Evolutionary conservation across 768 basidiomycete species (phyloP), one percentile per base, ranked within the genome.

Genomic region (Rhizopogon vulgaris): DNA sequence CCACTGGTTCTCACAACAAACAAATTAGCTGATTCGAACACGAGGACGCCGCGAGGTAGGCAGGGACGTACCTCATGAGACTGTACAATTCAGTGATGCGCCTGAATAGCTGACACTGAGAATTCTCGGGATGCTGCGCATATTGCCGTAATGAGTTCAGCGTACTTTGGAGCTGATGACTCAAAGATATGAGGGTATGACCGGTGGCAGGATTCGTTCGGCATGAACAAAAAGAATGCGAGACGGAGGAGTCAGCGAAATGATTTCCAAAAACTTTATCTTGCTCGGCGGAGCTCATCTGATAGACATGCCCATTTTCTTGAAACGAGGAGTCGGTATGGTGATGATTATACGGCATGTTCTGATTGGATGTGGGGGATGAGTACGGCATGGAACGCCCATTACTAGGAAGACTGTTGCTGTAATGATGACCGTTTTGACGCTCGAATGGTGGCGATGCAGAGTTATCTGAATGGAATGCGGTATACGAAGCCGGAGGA

Each of bases 141-240:
- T 79, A 84, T 61, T 84, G 83, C 48, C 84, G 74, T 37, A 87
- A 69, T 9, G 83, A 71, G 38, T 65, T 71, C 9, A 84, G 60
- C 0, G 84, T 78, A 48, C 60, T 75, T 59, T 84, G 79, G 12
- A 88, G 74, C 56, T 85, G 80, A 52, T 84, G 83, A 9, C 77
- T 76, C 24, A 89, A 75, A 17, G 77, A 69, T 48, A 85, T 77
- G 56, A 85, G 78, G 9, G 81, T 73, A 51, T 84, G 74, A 38
- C 72, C 78, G 15, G 78, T 74, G 1, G 75, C 79, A 40, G 85
- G 80, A 61, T 74, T 82, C 46, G 77, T 79, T 27, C 85, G 79
- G 68, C 85, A 88, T 18, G 79, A 60, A 61, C 87, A 88, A 52
- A 75, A 75, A 3, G 68, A 57, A 43, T 71, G 73, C 43, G 73